Evolutionary conservation across 2,329 filamentous ascomycete species (phyloP).

Genomic region (Canariomyces notabilis): DNA sequence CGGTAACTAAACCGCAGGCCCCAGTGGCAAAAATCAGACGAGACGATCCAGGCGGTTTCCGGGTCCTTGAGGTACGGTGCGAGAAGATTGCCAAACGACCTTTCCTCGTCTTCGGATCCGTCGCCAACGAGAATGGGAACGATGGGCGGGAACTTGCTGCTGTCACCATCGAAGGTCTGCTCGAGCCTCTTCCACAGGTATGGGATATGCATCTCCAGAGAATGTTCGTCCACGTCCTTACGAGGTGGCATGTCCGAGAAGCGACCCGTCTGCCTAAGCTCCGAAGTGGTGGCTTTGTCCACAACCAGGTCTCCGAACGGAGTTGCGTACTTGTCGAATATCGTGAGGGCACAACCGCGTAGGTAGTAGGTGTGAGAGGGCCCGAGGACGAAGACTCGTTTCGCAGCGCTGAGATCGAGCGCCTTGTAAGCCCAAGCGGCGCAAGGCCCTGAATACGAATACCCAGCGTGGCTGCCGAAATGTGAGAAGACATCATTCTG

Average conservation of each 20-base stretch:
- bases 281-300: slow-evolving; percentile 51
- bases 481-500: slow-evolving; percentile 14
- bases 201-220: slow-evolving; percentile 92
- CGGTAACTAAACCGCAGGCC: slow-evolving; percentile 78
- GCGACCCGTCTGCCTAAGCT: slow-evolving; percentile 46
- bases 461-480: slow-evolving; percentile 75
- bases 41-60: slow-evolving; percentile 77
- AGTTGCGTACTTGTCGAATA: slow-evolving; percentile 65
- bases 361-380: slow-evolving; percentile 88
- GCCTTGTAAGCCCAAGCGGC: slow-evolving; percentile 93
- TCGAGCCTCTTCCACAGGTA: slow-evolving; percentile 78
- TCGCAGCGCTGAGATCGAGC: slow-evolving; percentile 74
- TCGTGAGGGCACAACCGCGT: slow-evolving; percentile 68
- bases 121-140: slow-evolving; percentile 83
- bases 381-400: slow-evolving; percentile 86
- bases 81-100: slow-evolving; percentile 62
- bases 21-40: slow-evolving; percentile 98
- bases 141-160: slow-evolving; percentile 59
- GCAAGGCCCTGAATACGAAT: slow-evolving; percentile 82
- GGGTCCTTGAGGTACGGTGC: slow-evolving; percentile 73
- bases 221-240: slow-evolving; percentile 80
- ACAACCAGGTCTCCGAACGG: slow-evolving; percentile 67
- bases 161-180: slow-evolving; percentile 42
- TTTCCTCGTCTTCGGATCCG: slow-evolving; percentile 62
- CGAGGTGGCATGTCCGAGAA: slow-evolving; percentile 60